A percentile compares a stretch with the other conserved stretches of the same genome.
Conservation (phyloP, 2,329 filamentous ascomycete genomes). For the Ascochyta koolunga region DNA sequence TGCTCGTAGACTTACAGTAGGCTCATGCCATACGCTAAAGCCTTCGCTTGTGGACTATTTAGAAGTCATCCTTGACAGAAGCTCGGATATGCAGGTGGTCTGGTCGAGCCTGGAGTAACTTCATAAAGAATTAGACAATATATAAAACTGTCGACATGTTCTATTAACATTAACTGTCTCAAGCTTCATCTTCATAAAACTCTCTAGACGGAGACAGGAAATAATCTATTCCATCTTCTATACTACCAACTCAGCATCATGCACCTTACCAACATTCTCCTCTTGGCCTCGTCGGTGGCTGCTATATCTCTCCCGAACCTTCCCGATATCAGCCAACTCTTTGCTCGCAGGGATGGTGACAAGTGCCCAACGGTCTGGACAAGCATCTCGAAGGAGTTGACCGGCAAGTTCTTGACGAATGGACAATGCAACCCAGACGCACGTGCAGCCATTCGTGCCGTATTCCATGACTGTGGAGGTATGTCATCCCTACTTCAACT, state of each 20-base stretch:
- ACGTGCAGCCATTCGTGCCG: conserved; percentile 22
- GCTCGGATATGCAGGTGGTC: background rate
- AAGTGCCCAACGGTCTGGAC: conserved; percentile 18
- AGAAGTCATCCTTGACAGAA: background rate
- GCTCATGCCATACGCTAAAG: background rate
- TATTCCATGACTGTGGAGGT: conserved; percentile 32
- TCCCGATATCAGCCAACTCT: conserved; percentile 12
- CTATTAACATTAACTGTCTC: background rate
- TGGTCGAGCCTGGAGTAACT: background rate
- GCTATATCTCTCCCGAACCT: conserved; percentile 25
- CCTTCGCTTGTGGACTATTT: background rate
- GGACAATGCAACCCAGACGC: conserved; percentile 24
- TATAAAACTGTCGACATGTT: background rate
- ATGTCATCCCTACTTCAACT: background rate
- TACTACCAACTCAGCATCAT: conserved; percentile 10
- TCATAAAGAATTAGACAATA: background rate
- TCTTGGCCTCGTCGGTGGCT: conserved; percentile 23
- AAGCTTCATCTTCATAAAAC: background rate
- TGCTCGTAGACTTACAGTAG: conserved; percentile 3
- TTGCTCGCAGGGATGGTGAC: conserved; percentile 19
- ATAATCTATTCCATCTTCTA: too few relatives aligned
- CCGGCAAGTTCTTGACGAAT: conserved; percentile 26
- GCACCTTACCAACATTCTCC: conserved; percentile 20
- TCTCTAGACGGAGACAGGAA: background rate
- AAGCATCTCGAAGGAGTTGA: conserved; percentile 8